These are phyloP conservation scores for Elaeagnus macrophylla DNA, from an alignment of 306 rosid species.

Conservation along the genomic window DNA sequence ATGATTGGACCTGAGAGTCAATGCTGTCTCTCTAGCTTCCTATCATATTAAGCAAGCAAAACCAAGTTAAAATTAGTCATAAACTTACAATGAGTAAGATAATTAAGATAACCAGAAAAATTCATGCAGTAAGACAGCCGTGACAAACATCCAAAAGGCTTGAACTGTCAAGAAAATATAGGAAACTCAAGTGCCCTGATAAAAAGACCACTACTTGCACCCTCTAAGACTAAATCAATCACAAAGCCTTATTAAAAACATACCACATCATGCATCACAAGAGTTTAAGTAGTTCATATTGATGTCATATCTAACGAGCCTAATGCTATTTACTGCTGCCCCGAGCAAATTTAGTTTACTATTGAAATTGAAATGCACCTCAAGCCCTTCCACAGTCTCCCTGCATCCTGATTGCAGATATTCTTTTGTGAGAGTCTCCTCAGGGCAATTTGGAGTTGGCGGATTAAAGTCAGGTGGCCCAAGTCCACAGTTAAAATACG, in stretches of 20 bases:
- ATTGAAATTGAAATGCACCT: constrained; percentile 47
- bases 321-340: not conserved
- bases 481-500: constrained; percentile 45
- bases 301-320: not conserved
- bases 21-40: constrained; percentile 76
- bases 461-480: constrained; percentile 91
- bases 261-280: no score
- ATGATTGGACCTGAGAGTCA: constrained; percentile 48
- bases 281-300: no score
- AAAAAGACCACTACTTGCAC: no score
- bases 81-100: not conserved
- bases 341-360: not conserved
- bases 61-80: constrained; percentile 17
- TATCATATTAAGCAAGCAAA: constrained; percentile 31
- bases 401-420: constrained; percentile 69
- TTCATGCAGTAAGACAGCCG: not conserved
- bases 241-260: no score
- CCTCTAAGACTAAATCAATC: no score
- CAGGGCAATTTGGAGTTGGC: constrained; percentile 73
- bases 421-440: constrained; percentile 84
- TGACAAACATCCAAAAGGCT: not conserved
- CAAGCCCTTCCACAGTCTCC: constrained; percentile 88
- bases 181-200: not conserved
- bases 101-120: not conserved
- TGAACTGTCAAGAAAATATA: not conserved